Conservation (phyloP, 225 moss, liverwort and hornwort genomes). For the Marchantia paleacea region DNA sequence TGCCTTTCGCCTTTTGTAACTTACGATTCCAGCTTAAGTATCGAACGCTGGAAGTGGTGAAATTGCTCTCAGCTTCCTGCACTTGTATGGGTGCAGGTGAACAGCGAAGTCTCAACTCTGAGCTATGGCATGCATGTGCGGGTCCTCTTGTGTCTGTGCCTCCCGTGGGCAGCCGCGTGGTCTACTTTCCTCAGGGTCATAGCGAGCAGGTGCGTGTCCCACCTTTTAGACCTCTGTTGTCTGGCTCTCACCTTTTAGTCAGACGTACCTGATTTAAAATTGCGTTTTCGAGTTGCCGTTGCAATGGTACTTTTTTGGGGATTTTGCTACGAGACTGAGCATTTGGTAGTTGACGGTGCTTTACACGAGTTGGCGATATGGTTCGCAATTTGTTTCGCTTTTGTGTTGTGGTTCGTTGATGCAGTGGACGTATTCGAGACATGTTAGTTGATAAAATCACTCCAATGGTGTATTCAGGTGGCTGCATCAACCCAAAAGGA, state of each 20-base stretch:
- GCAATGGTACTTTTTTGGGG: no score
- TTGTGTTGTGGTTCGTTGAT: background rate
- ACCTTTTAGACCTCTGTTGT: background rate
- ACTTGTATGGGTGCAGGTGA: constrained; percentile 32
- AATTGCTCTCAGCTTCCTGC: background rate
- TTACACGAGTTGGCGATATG: background rate
- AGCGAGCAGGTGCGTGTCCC: constrained; percentile 45
- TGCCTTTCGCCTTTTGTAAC: no score
- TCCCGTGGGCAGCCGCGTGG: constrained; percentile 50
- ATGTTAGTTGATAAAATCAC: background rate
- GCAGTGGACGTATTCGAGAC: background rate
- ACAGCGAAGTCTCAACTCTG: constrained; percentile 55
- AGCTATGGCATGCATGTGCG: constrained; percentile 60
- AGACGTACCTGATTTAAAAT: background rate
- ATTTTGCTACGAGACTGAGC: no score
- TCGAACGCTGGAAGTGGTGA: background rate
- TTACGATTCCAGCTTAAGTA: no score
- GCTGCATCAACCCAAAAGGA: constrained; percentile 60
- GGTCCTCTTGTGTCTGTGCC: constrained; percentile 59
- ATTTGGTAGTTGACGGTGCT: background rate
- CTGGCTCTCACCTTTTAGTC: background rate
- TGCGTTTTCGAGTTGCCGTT: no score
- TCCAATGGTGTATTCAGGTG: constrained; percentile 28
- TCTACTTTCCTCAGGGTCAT: constrained; percentile 61
- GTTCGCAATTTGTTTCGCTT: no score